Conservation (phyloP, 345 rosid species). For the Boechera stricta region DNA sequence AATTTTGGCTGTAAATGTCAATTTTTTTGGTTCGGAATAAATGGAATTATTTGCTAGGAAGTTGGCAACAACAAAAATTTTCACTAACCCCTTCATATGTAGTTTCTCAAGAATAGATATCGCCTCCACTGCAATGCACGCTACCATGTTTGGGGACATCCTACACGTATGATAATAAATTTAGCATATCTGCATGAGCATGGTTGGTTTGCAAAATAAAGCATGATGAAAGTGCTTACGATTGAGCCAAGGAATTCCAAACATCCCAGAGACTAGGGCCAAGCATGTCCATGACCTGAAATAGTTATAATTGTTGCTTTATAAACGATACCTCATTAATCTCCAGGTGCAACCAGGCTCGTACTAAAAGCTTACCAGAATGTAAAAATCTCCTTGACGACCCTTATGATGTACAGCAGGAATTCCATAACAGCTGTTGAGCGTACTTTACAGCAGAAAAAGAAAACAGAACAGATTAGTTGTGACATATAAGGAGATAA, state of each 20-base stretch:
- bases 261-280: slow-evolving; percentile 99
- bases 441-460: slow-evolving; percentile 50
- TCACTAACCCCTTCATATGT: slow-evolving; percentile 77
- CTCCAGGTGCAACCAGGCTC: slow-evolving; percentile 15
- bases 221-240: slow-evolving; percentile 55
- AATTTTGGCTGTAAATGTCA: slow-evolving; percentile 4
- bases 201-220: background rate
- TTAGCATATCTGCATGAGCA: slow-evolving; percentile 28
- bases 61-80: slow-evolving; percentile 9
- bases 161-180: slow-evolving; percentile 49
- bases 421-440: slow-evolving; percentile 84
- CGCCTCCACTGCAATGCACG: slow-evolving; percentile 94
- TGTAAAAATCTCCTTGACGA: slow-evolving; percentile 93
- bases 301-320: slow-evolving; percentile 29
- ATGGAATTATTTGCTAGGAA: slow-evolving; percentile 16
- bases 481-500: slow-evolving; percentile 17
- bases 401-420: slow-evolving; percentile 92
- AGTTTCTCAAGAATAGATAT: slow-evolving; percentile 91
- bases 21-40: background rate
- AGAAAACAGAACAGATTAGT: slow-evolving; percentile 21
- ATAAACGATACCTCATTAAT: background rate
- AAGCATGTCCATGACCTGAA: slow-evolving; percentile 97
- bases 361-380: slow-evolving; percentile 64
- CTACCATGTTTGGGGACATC: slow-evolving; percentile 88
- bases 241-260: slow-evolving; percentile 81